Evolutionary conservation across 441 rosid species (phyloP).

Genomic region (Jatropha multifida): DNA sequence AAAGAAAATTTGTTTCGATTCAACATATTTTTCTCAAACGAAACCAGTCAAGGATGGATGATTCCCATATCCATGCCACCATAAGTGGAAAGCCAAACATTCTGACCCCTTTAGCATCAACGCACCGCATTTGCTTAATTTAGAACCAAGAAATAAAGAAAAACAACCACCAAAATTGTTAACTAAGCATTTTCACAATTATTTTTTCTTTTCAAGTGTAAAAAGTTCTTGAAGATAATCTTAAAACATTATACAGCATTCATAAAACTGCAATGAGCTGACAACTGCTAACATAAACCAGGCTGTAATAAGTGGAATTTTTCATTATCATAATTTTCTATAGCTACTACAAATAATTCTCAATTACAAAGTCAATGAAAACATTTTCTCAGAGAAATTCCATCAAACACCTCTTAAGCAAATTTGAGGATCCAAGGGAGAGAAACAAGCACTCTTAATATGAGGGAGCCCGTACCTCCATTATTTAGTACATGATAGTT

Average conservation of each 20-base stretch:
- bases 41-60: background rate
- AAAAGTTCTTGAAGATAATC: background rate
- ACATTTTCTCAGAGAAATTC: background rate
- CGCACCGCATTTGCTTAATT: background rate
- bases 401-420: slow-evolving; percentile 7
- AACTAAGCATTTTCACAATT: background rate
- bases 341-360: background rate
- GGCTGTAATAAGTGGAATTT: background rate
- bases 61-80: background rate
- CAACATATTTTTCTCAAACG: no score
- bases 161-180: background rate
- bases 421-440: background rate
- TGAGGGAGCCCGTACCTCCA: background rate
- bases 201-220: background rate
- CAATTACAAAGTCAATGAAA: background rate
- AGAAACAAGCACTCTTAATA: background rate
- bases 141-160: background rate
- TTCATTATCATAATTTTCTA: background rate
- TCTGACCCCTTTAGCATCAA: background rate
- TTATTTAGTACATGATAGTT: background rate
- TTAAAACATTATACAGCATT: background rate
- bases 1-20: no score
- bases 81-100: background rate
- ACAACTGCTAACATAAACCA: background rate
- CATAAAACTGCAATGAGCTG: background rate